Evolutionary conservation across 177 flowering plant genomes (phyloP), one percentile per base, ranked within the genome.

Genomic region (Vitis hybrid): DNA sequence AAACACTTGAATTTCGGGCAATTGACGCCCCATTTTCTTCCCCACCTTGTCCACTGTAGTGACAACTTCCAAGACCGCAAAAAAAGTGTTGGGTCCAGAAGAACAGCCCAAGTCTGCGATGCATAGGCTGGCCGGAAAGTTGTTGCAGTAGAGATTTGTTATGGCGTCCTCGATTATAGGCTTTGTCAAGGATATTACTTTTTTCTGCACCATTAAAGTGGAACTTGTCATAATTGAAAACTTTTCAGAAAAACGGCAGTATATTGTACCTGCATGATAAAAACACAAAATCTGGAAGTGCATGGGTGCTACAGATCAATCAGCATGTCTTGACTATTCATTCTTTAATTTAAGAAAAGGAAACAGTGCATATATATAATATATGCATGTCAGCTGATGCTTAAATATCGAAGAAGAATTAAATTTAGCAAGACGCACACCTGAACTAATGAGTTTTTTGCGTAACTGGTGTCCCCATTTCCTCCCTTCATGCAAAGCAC

Each of bases 21-120:
- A 31, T 11, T 39, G 8, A 6, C 51, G 71, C 13, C 51, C 26
- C 39, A 60, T 50, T 45, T 52, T 29, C 14, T 68, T 12, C 61
- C 62, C 16, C 1, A 52, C 2, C 6, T 63, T 61, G 6, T 59
- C 65, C 3, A 72, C 49, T 0, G 11, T 9, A 2, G 67, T 31
- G 59, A 78, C 64, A 7, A 75, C 2, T n/a, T 70, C 71, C 8
- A 71, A 64, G 14, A 63, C 68, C 16, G 60, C 58, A 7, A 45
- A 67, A 2, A 78, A n/a, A 16, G 81, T 67, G 72, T 78, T 78
- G 18, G 81, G 78, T 15, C 78, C 81, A 0, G 81, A 75, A 49
- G 81, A 75, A 56, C 81, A 78, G 1, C 81, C 78, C 78, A 78
- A 65, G 68, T 78, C 81, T 4, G 78, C 78, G 4, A 77, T 64